Percentiles rank a stretch among this genome's conserved stretches.
Evolutionary conservation across 2,329 filamentous ascomycete genomes (phyloP).

Genomic region (Whalleya microplaca): DNA sequence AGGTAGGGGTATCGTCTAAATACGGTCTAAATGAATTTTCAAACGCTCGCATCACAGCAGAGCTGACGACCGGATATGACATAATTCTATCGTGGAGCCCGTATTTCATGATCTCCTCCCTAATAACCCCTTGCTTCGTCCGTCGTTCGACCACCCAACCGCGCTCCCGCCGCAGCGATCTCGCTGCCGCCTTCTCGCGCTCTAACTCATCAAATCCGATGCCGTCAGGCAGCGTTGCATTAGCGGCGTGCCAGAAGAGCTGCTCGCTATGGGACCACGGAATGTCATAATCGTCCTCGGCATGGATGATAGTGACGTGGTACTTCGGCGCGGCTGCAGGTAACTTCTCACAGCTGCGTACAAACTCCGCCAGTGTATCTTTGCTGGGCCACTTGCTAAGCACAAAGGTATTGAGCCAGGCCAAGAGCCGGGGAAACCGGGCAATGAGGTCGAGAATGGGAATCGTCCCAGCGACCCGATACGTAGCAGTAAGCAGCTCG

Average conservation of each 20-base stretch:
- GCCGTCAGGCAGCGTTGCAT: conserved; percentile 43
- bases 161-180: conserved; percentile 32
- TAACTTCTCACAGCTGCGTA: conserved; percentile 42
- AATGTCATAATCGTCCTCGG: conserved; percentile 56
- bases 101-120: conserved; percentile 58
- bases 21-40: too few species aligned
- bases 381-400: too few species aligned
- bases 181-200: conserved; percentile 46
- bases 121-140: conserved; percentile 53
- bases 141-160: conserved; percentile 51
- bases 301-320: conserved; percentile 52
- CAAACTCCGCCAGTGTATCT: conserved; percentile 49
- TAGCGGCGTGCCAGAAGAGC: conserved; percentile 60
- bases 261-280: conserved; percentile 53
- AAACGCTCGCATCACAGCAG: conserved; percentile 55
- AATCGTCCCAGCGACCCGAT: too few species aligned
- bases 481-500: too few species aligned
- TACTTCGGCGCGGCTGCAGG: conserved; percentile 36
- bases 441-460: too few species aligned
- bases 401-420: too few species aligned
- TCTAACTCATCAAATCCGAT: conserved; percentile 51
- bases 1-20: too few species aligned
- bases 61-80: conserved; percentile 57
- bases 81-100: conserved; percentile 62
- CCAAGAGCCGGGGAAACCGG: too few species aligned